Percentiles rank a stretch among this genome's conserved stretches.
Conservation (phyloP, 306 rosid species). For the Lagenaria siceraria region DNA sequence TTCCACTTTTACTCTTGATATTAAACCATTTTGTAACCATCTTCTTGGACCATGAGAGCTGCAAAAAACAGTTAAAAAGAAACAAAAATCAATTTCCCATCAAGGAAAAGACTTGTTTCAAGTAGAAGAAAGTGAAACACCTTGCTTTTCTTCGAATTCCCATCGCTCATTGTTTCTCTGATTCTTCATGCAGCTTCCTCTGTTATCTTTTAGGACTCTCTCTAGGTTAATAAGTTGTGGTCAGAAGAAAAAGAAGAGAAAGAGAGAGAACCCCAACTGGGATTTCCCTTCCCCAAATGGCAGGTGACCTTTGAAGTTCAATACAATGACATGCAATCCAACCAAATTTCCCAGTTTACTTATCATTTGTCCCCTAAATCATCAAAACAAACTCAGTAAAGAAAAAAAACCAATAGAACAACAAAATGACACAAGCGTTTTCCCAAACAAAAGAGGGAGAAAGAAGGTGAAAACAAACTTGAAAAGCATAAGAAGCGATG, state of each 20-base stretch:
- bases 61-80: conserved; percentile 29
- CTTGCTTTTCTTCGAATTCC: conserved; percentile 50
- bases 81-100: neutral
- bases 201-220: neutral
- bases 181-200: conserved; percentile 4
- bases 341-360: neutral
- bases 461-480: neutral
- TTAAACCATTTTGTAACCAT: conserved; percentile 95
- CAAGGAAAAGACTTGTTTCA: neutral
- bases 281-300: neutral
- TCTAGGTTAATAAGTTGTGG: conserved; percentile 8
- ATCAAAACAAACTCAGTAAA: neutral
- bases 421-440: neutral
- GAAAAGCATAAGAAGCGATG: neutral
- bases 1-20: conserved; percentile 66
- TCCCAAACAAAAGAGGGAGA: neutral
- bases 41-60: conserved; percentile 99
- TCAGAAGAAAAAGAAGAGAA: conserved; percentile 10
- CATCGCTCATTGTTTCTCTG: conserved; percentile 11
- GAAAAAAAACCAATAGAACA: neutral
- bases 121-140: conserved; percentile 26
- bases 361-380: neutral
- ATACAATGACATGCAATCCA: conserved; percentile 1
- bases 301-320: neutral
- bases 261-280: neutral